These are phyloP conservation scores for Debaryomyces fabryi DNA, from an alignment of 1,139 yeast genomes.

Conservation along the genomic window DNA sequence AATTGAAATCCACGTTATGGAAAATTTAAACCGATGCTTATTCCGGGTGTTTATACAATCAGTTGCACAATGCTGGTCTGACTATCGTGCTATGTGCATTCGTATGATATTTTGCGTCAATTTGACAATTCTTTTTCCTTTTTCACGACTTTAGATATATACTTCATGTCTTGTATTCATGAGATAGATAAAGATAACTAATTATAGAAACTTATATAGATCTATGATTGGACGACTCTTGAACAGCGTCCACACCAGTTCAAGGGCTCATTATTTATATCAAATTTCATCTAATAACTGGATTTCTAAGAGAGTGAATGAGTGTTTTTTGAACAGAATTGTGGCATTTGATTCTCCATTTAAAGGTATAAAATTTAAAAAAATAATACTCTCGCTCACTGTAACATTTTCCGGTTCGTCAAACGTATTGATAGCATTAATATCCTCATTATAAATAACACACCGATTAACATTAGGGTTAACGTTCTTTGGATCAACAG, in stretches of 20 bases:
- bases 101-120: no score
- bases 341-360: constrained; percentile 5
- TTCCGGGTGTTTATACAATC: not conserved
- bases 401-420: constrained; percentile 18
- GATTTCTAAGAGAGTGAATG: constrained; percentile 18
- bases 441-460: constrained; percentile 29
- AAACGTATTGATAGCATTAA: constrained; percentile 24
- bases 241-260: not conserved
- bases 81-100: not conserved
- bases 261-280: not conserved
- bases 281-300: not conserved
- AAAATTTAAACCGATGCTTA: not conserved
- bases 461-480: constrained; percentile 13
- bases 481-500: constrained; percentile 15
- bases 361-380: constrained; percentile 4
- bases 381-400: constrained; percentile 11
- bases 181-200: no score
- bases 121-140: no score
- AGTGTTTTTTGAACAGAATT: constrained; percentile 17
- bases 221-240: not conserved
- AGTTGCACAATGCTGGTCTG: not conserved
- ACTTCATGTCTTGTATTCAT: no score
- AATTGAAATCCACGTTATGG: not conserved
- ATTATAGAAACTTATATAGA: not conserved
- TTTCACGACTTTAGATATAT: no score